These are phyloP conservation scores for Neodidymelliopsis sp. DNA, from an alignment of 2,329 filamentous ascomycete genomes.

Conservation along the genomic window DNA sequence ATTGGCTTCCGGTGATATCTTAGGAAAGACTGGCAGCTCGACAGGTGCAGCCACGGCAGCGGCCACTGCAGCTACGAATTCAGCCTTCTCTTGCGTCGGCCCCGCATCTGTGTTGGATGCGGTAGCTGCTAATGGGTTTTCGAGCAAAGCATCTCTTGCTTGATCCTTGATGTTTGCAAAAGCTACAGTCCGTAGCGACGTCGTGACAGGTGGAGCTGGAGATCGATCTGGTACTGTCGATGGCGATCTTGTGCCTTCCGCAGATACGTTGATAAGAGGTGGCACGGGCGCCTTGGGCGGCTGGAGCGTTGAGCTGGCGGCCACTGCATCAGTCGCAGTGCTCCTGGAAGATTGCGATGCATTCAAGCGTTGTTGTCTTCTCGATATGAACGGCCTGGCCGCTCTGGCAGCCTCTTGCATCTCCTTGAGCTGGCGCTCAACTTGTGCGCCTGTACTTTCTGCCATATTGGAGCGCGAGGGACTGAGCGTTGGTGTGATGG, in stretches of 20 bases:
- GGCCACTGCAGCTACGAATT: slow-evolving; percentile 9
- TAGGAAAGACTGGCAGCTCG: neutral
- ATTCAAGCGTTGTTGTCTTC: slow-evolving; percentile 3
- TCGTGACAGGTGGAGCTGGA: slow-evolving; percentile 32
- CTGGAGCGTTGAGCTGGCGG: neutral
- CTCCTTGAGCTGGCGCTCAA: slow-evolving; percentile 20
- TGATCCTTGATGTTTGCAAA: slow-evolving; percentile 24
- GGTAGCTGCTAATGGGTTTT: slow-evolving; percentile 1
- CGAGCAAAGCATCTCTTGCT: slow-evolving; percentile 4
- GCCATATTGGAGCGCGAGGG: slow-evolving; percentile 27
- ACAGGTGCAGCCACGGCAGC: neutral
- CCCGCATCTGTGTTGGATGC: neutral
- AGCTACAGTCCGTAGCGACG: slow-evolving; percentile 39
- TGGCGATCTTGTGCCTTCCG: slow-evolving; percentile 43
- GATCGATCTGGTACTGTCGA: slow-evolving; percentile 44
- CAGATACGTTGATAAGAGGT: slow-evolving; percentile 3
- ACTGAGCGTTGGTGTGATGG: slow-evolving; percentile 21
- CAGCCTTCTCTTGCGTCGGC: slow-evolving; percentile 4
- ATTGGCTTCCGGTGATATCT: slow-evolving; percentile 17
- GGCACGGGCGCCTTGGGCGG: neutral
- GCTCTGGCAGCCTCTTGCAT: slow-evolving; percentile 11
- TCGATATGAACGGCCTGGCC: slow-evolving; percentile 22
- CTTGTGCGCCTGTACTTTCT: slow-evolving; percentile 12
- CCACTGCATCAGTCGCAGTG: neutral
- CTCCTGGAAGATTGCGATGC: neutral